A percentile compares a stretch with the other conserved stretches of the same genome.
phyloP scores from a whole-genome alignment of 441 rosid species.

The Arabidopsis hybrid region DNA sequence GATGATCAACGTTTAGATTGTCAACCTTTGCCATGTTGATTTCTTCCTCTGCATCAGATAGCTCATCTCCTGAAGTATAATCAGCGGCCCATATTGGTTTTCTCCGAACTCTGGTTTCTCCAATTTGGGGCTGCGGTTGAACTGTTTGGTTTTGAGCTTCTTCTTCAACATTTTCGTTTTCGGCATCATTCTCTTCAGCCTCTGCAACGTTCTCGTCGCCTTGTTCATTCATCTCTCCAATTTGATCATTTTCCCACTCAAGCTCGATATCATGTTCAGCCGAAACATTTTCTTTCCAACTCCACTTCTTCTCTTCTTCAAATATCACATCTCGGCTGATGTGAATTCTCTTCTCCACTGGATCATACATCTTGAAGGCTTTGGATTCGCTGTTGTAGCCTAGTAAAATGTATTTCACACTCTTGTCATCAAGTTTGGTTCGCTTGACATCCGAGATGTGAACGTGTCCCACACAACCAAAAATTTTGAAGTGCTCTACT shows the following conservation, averaged over 20 bases:
- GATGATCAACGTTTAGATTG: no score
- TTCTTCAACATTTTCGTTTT: not conserved
- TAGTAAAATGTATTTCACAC: not conserved
- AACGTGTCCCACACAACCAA: conserved; percentile 11
- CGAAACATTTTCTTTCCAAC: not conserved
- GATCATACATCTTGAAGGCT: conserved; percentile 21
- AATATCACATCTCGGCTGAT: conserved; percentile 20
- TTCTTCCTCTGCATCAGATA: conserved; percentile 9
- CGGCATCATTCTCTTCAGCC: not conserved
- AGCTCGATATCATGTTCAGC: not conserved
- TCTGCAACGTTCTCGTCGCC: not conserved
- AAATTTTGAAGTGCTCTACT: not conserved
- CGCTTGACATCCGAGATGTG: not conserved
- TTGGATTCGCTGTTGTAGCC: conserved; percentile 10
- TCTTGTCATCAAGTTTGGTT: conserved; percentile 9
- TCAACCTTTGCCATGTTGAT: not conserved
- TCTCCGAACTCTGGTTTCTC: not conserved
- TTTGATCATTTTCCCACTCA: not conserved
- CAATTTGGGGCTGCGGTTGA: no score
- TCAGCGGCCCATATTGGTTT: not conserved
- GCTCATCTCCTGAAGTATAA: not conserved
- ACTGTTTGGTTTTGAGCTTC: no score
- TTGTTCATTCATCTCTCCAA: not conserved
- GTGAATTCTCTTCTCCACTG: not conserved
- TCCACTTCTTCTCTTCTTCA: conserved; percentile 21